Percentiles rank a stretch among this genome's conserved stretches.
phyloP scores from a whole-genome alignment of 371 early-diverging fungal genomes.

The Mucor racemosus region DNA sequence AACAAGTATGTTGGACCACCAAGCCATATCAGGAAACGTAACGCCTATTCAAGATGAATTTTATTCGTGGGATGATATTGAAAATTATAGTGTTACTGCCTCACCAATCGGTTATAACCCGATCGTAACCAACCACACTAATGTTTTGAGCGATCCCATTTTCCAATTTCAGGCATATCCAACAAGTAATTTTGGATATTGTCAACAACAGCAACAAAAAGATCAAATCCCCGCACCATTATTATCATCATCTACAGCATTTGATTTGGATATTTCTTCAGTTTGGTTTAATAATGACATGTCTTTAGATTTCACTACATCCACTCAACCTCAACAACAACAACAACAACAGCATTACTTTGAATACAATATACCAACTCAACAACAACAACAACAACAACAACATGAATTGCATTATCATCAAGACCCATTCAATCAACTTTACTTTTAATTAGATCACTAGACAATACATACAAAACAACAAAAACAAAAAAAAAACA shows the following conservation, averaged over 20 bases:
- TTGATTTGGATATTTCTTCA: not conserved
- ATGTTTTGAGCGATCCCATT: slow-evolving; percentile 5
- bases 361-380: slow-evolving; percentile 15
- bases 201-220: slow-evolving; percentile 2
- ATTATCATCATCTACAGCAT: not conserved
- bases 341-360: slow-evolving; percentile 3
- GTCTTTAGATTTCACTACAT: slow-evolving; percentile 7
- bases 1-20: slow-evolving; percentile 23
- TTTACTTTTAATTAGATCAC: slow-evolving; percentile 9
- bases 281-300: slow-evolving; percentile 4
- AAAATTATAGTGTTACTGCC: not conserved
- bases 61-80: slow-evolving; percentile 29
- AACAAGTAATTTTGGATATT: not conserved
- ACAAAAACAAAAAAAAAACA: slow-evolving; percentile 7
- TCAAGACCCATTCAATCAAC: not conserved
- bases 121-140: slow-evolving; percentile 5
- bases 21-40: slow-evolving; percentile 23
- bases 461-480: not conserved
- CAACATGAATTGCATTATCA: slow-evolving; percentile 1
- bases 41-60: slow-evolving; percentile 20
- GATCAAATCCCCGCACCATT: not conserved
- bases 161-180: slow-evolving; percentile 2
- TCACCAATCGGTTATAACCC: slow-evolving; percentile 27
- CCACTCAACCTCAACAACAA: slow-evolving; percentile 1
- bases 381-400: not conserved